Base-by-base conservation (phyloP, 2,329 filamentous ascomycete genomes). In the Cladosporium austrohemisphaericum region DNA sequence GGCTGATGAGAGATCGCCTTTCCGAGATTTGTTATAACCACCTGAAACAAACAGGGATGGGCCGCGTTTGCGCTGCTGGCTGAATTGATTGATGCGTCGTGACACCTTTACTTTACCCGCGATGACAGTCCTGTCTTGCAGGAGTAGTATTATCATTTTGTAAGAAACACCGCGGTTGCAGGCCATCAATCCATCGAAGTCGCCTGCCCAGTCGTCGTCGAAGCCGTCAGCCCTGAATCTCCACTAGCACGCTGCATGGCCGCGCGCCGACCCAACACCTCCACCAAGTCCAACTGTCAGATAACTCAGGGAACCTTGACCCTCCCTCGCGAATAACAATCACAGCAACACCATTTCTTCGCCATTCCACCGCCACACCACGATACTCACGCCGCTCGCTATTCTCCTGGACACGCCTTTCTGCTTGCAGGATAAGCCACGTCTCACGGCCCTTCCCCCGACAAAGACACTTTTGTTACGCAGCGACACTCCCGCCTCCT, bases 11-110 rank as follows among this genome's bases (percentile, higher is more conserved):
- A 31, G 41, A 44, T 33, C 28, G 29, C 28, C 32, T 14, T 23
- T 19, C 19, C 32, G 32, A 16, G 25, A 20, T 47, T 37, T 14
- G 14, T 44, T 41, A 28, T 28, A 10, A 18, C 26, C n/a, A n/a
- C n/a, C 38, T 41, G 38, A 41, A 41, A 41, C 38, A 31, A 9
- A 41, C 26, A 41, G 38, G 38, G 26, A 41, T 41, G 16, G 38
- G 37, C 23, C 23, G 37, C 38, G 38, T 41, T 41, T 41, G 38
- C 25, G n/a, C 16, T 26, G 29, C 29, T 13, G 29, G 29, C 37
- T 23, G 18, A 23, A 40, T n/a, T n/a, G n/a, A n/a, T n/a, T n/a
- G 29, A n/a, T 32, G 29, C 19, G 22, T 19, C 18, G 25, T 31
- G 11, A 20, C 23, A 41, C 38, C 11, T 11, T 26, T 26, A 6